phyloP scores from a whole-genome alignment of 2,329 filamentous ascomycete genomes.

The Neodidymelliopsis sp. region DNA sequence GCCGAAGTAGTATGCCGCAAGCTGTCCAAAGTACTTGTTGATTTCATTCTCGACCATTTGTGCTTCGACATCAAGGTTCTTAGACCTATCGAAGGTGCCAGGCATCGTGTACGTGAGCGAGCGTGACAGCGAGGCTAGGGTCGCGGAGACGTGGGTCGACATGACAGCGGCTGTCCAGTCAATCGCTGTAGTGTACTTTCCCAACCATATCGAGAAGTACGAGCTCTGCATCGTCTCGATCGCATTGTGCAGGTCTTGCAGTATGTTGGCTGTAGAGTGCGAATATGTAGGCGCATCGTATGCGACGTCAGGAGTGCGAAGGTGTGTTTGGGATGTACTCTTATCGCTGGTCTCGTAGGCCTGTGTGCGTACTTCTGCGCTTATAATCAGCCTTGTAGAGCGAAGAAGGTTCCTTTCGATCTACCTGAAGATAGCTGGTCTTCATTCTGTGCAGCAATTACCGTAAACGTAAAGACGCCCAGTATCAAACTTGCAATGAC shows the following conservation, averaged over 20 bases:
- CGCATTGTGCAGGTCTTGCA: slow-evolving; percentile 58
- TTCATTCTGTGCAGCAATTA: slow-evolving; percentile 8
- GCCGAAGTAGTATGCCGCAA: slow-evolving; percentile 82
- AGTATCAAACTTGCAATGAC: slow-evolving; percentile 9
- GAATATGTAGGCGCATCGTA: slow-evolving; percentile 1
- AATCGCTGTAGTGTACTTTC: slow-evolving; percentile 84
- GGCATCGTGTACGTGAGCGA: slow-evolving; percentile 59
- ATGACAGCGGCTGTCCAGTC: slow-evolving; percentile 94
- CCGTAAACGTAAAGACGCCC: slow-evolving; percentile 10
- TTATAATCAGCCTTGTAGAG: slow-evolving; percentile 7
- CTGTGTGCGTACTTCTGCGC: slow-evolving; percentile 7
- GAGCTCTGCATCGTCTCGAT: slow-evolving; percentile 77
- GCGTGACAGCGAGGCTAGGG: slow-evolving; percentile 73
- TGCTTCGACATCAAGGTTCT: slow-evolving; percentile 44
- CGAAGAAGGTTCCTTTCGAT: background rate
- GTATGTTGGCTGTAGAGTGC: slow-evolving; percentile 23
- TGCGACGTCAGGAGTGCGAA: background rate
- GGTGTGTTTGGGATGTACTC: slow-evolving; percentile 13
- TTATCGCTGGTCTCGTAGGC: slow-evolving; percentile 27
- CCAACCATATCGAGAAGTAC: slow-evolving; percentile 80
- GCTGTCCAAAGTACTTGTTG: slow-evolving; percentile 80
- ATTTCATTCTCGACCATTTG: slow-evolving; percentile 77
- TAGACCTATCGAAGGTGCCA: slow-evolving; percentile 35
- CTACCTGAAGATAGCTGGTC: slow-evolving; percentile 16
- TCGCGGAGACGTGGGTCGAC: slow-evolving; percentile 78